A percentile compares a stretch with the other conserved stretches of the same genome.
Evolutionary conservation across 768 basidiomycete species (phyloP).

Genomic region (Russula griseocarnosa): DNA sequence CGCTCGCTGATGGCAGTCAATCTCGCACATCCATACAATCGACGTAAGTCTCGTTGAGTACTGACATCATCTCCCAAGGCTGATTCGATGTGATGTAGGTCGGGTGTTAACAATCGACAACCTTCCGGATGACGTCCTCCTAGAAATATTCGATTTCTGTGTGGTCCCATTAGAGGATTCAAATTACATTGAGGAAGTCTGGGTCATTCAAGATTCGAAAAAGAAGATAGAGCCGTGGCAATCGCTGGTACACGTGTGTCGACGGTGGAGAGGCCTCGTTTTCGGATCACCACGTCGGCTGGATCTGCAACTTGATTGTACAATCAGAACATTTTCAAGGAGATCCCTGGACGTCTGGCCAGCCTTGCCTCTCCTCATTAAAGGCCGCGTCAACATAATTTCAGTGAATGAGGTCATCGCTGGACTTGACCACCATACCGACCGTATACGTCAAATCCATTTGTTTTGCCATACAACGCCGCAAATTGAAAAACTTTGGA

Average conservation of each 20-base stretch:
- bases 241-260: background rate
- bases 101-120: too few relatives aligned
- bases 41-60: too few relatives aligned
- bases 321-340: background rate
- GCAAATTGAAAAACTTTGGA: background rate
- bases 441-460: background rate
- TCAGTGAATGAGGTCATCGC: background rate
- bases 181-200: too few relatives aligned
- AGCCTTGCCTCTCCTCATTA: background rate
- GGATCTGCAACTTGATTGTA: background rate
- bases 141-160: too few relatives aligned
- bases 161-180: too few relatives aligned
- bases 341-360: background rate
- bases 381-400: rapidly evolving
- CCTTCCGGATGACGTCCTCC: too few relatives aligned
- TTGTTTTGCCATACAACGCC: rapidly evolving
- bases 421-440: background rate
- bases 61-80: too few relatives aligned
- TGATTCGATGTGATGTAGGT: too few relatives aligned
- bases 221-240: background rate
- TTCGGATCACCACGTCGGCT: background rate
- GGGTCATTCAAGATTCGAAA: too few relatives aligned
- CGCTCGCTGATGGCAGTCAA: too few relatives aligned
- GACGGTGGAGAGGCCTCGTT: background rate
- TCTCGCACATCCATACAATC: too few relatives aligned